Base-by-base conservation (phyloP, 1,284 basidiomycete species). In the Papiliotrema laurentii region DNA sequence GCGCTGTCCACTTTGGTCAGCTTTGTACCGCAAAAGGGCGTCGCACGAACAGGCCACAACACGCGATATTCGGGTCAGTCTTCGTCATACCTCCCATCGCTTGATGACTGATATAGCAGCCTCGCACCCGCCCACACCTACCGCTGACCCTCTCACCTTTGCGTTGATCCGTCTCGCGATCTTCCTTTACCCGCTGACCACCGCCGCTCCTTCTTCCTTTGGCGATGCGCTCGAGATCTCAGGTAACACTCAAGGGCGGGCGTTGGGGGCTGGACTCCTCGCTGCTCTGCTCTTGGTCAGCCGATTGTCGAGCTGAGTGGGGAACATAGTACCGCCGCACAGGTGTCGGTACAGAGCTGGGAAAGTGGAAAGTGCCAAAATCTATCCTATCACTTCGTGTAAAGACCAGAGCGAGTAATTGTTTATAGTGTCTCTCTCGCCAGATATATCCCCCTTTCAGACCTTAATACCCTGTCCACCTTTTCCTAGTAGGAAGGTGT, bases 111-210 rank as follows among this genome's bases (percentile, higher is more conserved):
- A 39, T 11, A 28, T n/a, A 30, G 6, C 43, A 55, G 53, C 47
- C 7, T 42, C 60, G 24, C 52, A 63, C 48, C 58, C 60, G 11
- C 52, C 64, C 16, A 53, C 47, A 22, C 66, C 68, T 1, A 65
- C 59, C 2, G 46, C 64, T 26, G 72, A 74, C 57, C 59, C 64
- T 9, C 56, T 74, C 31, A 55, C 67, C 7, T 74, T 69, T 51
- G 50, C 66, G 14, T 40, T 74, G 18, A 59, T 69, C 62, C 61
- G 72, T 21, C 56, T 71, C 18, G 66, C 65, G 3, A 51, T 70
- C 27, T 61, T 73, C 36, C 43, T 72, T 40, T 58, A 65, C 38
- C 68, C 70, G 5, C 63, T 74, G 10, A 71, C 68, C 13, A 60
- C 58, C 30, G 69, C 70, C 13, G 64, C 70, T 0, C 71, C 72